phyloP scores from a whole-genome alignment of 2,329 filamentous ascomycete species.

The Truncatella angustata region DNA sequence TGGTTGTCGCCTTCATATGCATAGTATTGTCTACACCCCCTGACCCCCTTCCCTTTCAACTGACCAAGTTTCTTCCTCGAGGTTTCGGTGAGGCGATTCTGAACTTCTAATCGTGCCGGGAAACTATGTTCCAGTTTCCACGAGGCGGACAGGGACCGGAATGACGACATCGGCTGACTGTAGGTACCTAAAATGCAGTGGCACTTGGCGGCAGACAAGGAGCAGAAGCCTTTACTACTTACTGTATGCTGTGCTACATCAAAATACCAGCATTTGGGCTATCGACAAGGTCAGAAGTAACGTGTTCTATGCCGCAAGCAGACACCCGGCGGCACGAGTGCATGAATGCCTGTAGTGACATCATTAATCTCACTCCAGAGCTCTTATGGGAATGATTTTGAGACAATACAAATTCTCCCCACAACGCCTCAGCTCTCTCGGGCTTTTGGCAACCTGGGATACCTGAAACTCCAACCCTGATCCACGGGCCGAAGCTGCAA shows the following conservation, averaged over 20 bases:
- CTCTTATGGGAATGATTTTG: no score
- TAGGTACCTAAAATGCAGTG: background rate
- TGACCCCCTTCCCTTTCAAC: no score
- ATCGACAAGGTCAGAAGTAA: no score
- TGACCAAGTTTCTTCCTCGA: no score
- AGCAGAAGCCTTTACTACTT: background rate
- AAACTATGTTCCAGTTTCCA: background rate
- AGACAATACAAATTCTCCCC: background rate
- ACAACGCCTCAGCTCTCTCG: background rate
- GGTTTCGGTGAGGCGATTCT: background rate
- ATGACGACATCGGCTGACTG: constrained; percentile 5
- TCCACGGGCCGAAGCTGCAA: background rate
- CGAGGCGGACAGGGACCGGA: background rate
- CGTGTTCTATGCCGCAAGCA: no score
- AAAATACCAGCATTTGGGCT: no score
- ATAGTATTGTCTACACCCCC: no score
- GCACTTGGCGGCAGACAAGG: background rate
- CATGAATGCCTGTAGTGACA: no score
- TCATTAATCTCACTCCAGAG: no score
- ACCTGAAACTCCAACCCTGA: constrained; percentile 2
- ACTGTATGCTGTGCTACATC: background rate
- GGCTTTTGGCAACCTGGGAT: no score
- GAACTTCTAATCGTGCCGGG: background rate
- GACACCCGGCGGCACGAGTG: no score
- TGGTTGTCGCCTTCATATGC: background rate